These are phyloP conservation scores for Tranzscheliella williamsii DNA, from an alignment of 1,284 basidiomycete species.

Conservation along the genomic window DNA sequence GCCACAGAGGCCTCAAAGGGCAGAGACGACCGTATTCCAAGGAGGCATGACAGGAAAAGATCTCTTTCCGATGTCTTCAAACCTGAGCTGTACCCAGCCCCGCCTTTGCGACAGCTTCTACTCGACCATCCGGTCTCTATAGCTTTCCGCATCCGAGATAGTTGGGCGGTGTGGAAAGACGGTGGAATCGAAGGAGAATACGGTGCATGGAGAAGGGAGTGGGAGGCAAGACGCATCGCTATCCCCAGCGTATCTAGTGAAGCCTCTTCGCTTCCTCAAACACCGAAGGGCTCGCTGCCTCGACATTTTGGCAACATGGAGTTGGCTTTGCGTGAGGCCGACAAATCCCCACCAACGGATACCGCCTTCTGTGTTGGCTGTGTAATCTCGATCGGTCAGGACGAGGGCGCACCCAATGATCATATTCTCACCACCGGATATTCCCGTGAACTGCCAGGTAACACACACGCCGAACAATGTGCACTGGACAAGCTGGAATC, in stretches of 20 bases:
- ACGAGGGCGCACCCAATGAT: background rate
- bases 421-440: conserved; percentile 76
- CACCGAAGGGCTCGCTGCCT: conserved; percentile 1
- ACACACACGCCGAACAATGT: conserved; percentile 97
- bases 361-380: conserved; percentile 96
- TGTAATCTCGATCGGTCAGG: conserved; percentile 68
- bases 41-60: too few relatives aligned
- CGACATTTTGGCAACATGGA: conserved; percentile 65
- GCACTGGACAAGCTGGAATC: conserved; percentile 75
- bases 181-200: conserved; percentile 73
- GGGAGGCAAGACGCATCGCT: conserved; percentile 60
- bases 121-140: conserved; percentile 68
- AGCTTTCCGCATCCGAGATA: conserved; percentile 75
- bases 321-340: conserved; percentile 73
- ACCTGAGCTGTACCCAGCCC: conserved; percentile 27
- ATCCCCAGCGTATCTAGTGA: too few relatives aligned
- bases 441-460: conserved; percentile 85
- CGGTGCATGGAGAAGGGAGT: conserved; percentile 67
- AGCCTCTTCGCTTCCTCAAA: too few relatives aligned
- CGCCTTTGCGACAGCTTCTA: conserved; percentile 64
- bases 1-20: too few relatives aligned
- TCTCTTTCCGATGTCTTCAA: conserved; percentile 18
- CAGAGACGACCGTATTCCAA: too few relatives aligned
- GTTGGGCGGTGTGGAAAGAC: conserved; percentile 76
- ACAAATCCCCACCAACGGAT: conserved; percentile 72